These are phyloP conservation scores for Chalciporus piperatus DNA, from an alignment of 768 basidiomycete species.

Conservation along the genomic window DNA sequence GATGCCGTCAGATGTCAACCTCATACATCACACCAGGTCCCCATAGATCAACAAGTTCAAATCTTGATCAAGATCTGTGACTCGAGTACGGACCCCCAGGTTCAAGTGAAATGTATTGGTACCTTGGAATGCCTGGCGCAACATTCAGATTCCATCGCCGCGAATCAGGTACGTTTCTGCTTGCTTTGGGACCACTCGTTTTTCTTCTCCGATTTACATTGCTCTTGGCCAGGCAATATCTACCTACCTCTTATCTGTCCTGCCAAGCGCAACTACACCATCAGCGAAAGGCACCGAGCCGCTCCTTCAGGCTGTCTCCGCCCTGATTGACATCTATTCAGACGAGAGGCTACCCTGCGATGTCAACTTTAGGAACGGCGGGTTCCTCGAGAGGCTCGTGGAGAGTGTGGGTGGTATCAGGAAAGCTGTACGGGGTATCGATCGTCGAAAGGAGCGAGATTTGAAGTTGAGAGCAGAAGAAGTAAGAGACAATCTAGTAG, in stretches of 20 bases:
- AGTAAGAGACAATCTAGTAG: conserved; percentile 70
- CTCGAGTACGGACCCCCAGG: conserved; percentile 47
- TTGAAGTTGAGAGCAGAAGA: conserved; percentile 70
- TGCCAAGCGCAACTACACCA: conserved; percentile 42
- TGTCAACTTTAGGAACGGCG: conserved; percentile 67
- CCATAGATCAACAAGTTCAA: conserved; percentile 57
- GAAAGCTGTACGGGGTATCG: conserved; percentile 61
- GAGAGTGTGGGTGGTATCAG: conserved; percentile 62
- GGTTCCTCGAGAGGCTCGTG: conserved; percentile 52
- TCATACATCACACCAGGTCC: conserved; percentile 39
- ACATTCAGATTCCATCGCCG: conserved; percentile 55
- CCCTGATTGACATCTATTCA: conserved; percentile 89
- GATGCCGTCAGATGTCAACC: not conserved
- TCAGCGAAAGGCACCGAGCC: conserved; percentile 59
- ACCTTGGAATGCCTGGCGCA: conserved; percentile 85
- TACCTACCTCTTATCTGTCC: conserved; percentile 60
- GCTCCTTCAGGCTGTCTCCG: conserved; percentile 74
- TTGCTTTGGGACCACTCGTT: conserved; percentile 7
- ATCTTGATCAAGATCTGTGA: conserved; percentile 67
- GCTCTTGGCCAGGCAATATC: conserved; percentile 51
- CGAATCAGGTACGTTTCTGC: conserved; percentile 48
- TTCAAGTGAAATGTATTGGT: conserved; percentile 79
- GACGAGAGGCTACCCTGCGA: conserved; percentile 84
- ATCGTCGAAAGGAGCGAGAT: conserved; percentile 63
- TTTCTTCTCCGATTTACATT: not conserved